These are phyloP conservation scores for Yamadazyma insecticola DNA, from an alignment of 805 yeast species.

Conservation along the genomic window DNA sequence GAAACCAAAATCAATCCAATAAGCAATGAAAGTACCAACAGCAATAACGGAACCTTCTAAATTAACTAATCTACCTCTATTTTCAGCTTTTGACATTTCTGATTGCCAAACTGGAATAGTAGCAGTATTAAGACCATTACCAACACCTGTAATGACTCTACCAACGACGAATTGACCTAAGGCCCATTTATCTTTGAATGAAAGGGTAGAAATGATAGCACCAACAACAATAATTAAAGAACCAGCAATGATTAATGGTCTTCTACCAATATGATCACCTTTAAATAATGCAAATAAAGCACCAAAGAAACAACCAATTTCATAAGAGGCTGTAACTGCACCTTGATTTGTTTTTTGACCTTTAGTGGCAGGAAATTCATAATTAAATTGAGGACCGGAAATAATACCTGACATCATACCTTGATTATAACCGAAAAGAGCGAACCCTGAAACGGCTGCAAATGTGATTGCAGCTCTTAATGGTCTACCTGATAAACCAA, in stretches of 20 bases:
- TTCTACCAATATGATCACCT: conserved; percentile 40
- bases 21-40: conserved; percentile 66
- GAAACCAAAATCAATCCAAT: conserved; percentile 59
- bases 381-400: conserved; percentile 46
- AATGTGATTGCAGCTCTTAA: conserved; percentile 24
- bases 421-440: conserved; percentile 28
- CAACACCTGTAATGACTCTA: conserved; percentile 44
- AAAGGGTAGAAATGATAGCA: conserved; percentile 30
- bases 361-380: conserved; percentile 33
- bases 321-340: conserved; percentile 64
- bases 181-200: conserved; percentile 40
- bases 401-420: conserved; percentile 40
- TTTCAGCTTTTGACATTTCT: conserved; percentile 39
- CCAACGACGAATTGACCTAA: conserved; percentile 68
- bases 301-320: conserved; percentile 55
- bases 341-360: conserved; percentile 47
- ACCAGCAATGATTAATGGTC: conserved; percentile 33
- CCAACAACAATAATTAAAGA: conserved; percentile 36
- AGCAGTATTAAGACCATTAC: conserved; percentile 39
- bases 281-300: conserved; percentile 34
- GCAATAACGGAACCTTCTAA: conserved; percentile 53
- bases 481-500: conserved; percentile 51
- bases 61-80: conserved; percentile 33
- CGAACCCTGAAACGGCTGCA: conserved; percentile 25
- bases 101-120: conserved; percentile 45